phyloP scores from a whole-genome alignment of 2,329 filamentous ascomycete genomes.

The Pyrenophora teres region DNA sequence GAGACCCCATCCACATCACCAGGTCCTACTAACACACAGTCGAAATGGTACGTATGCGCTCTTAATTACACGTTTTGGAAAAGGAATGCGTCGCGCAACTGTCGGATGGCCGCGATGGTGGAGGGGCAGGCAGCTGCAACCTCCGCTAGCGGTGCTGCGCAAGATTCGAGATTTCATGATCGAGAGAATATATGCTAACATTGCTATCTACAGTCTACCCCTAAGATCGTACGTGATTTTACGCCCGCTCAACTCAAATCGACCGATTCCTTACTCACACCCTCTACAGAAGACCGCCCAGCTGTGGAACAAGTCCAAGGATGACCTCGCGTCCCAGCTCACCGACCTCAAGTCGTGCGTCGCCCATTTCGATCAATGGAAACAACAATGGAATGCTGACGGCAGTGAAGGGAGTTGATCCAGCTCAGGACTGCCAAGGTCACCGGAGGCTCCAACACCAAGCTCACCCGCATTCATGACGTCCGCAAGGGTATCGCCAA shows the following conservation, averaged over 20 bases:
- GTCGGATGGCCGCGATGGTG: slow-evolving; percentile 8
- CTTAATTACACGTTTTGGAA: slow-evolving; percentile 17
- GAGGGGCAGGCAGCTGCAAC: slow-evolving; percentile 23
- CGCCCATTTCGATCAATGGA: slow-evolving; percentile 11
- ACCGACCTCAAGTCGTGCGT: slow-evolving; percentile 47
- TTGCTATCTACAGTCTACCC: slow-evolving; percentile 57
- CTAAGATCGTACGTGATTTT: slow-evolving; percentile 63
- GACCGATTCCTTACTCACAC: slow-evolving; percentile 46
- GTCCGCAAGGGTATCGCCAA: slow-evolving; percentile 99
- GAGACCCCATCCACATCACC: slow-evolving; percentile 45
- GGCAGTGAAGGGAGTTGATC: slow-evolving; percentile 70
- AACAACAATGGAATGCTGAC: slow-evolving; percentile 35
- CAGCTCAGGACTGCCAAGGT: slow-evolving; percentile 99
- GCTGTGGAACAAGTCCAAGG: slow-evolving; percentile 99
- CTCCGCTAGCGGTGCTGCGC: slow-evolving; percentile 25
- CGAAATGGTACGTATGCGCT: slow-evolving; percentile 46
- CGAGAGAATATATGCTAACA: slow-evolving; percentile 33
- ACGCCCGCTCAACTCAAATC: slow-evolving; percentile 18
- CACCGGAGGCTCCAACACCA: slow-evolving; percentile 84
- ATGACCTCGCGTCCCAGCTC: slow-evolving; percentile 82
- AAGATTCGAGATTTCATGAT: slow-evolving; percentile 23
- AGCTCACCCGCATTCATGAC: slow-evolving; percentile 83
- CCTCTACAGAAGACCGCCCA: slow-evolving; percentile 73
- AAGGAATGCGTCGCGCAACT: slow-evolving; percentile 17
- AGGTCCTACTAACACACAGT: slow-evolving; percentile 45